phyloP scores from a whole-genome alignment of 2,329 filamentous ascomycete species.

The Penicillium palitans region DNA sequence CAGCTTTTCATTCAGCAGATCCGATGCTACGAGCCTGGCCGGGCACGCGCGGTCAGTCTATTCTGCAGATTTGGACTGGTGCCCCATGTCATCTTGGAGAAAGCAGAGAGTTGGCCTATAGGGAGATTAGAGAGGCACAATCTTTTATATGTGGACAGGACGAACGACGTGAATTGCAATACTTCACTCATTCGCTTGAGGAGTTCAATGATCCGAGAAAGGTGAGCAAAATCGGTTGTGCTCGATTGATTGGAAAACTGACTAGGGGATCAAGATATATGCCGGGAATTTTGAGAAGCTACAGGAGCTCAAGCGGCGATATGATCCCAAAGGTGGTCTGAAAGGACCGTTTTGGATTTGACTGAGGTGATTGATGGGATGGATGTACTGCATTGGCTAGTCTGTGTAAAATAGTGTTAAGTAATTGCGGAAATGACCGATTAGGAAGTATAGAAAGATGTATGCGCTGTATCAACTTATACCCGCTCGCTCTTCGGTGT shows the following conservation, averaged over 20 bases:
- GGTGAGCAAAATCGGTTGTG: background rate
- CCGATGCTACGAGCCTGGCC: no score
- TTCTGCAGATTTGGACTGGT: no score
- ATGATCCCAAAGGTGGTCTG: background rate
- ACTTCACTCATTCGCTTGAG: background rate
- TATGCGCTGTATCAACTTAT: no score
- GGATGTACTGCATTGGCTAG: no score
- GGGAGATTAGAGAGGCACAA: background rate
- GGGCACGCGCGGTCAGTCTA: no score
- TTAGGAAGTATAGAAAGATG: no score
- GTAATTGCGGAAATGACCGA: no score
- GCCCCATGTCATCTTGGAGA: no score
- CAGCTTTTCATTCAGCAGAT: no score
- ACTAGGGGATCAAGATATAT: background rate
- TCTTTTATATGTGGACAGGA: background rate
- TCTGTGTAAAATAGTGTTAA: no score
- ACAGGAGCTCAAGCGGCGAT: background rate
- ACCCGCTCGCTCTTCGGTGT: no score
- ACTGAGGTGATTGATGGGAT: no score
- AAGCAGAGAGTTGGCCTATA: background rate
- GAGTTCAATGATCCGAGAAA: background rate
- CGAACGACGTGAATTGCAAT: background rate
- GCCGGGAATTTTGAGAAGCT: background rate
- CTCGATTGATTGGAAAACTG: background rate
- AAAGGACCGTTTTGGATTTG: background rate